Conservation (phyloP, 306 rosid species). For the Trifolium fragiferum region DNA sequence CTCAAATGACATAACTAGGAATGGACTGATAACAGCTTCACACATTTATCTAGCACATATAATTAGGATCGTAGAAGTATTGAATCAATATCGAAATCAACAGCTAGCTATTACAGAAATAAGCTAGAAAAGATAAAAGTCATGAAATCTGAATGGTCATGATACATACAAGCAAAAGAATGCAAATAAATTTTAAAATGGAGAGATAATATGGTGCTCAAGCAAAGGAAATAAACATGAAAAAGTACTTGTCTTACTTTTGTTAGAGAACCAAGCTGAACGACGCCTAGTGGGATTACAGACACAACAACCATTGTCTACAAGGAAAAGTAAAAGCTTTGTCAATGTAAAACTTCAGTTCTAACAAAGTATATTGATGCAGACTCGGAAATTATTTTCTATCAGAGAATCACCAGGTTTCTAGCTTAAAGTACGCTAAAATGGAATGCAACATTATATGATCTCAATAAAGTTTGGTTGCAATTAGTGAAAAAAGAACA, state of each 20-base stretch:
- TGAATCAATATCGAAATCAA: constrained; percentile 23
- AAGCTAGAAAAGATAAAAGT: neutral
- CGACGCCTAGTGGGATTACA: constrained; percentile 86
- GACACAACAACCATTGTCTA: constrained; percentile 83
- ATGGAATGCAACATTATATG: neutral
- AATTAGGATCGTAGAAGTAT: constrained; percentile 15
- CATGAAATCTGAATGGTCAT: constrained; percentile 2
- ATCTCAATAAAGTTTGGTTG: constrained; percentile 14
- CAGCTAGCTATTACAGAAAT: constrained; percentile 12
- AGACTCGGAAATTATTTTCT: constrained; percentile 24
- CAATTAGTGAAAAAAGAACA: constrained; percentile 28
- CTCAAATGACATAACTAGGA: constrained; percentile 10
- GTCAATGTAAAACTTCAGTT: constrained; percentile 25
- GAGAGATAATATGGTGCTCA: constrained; percentile 23
- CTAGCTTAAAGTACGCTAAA: neutral
- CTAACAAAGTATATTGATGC: constrained; percentile 17
- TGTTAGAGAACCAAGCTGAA: constrained; percentile 89
- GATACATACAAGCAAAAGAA: constrained; percentile 21
- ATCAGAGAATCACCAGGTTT: constrained; percentile 31
- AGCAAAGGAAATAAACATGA: constrained; percentile 31
- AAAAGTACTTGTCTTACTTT: constrained; percentile 61
- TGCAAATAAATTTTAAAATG: constrained; percentile 17
- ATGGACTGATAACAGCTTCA: neutral
- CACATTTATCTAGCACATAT: constrained; percentile 7
- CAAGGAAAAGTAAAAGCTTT: constrained; percentile 43